Evolutionary conservation across 345 rosid species (phyloP), one percentile per base, ranked within the genome.

Genomic region (Ricinus communis): DNA sequence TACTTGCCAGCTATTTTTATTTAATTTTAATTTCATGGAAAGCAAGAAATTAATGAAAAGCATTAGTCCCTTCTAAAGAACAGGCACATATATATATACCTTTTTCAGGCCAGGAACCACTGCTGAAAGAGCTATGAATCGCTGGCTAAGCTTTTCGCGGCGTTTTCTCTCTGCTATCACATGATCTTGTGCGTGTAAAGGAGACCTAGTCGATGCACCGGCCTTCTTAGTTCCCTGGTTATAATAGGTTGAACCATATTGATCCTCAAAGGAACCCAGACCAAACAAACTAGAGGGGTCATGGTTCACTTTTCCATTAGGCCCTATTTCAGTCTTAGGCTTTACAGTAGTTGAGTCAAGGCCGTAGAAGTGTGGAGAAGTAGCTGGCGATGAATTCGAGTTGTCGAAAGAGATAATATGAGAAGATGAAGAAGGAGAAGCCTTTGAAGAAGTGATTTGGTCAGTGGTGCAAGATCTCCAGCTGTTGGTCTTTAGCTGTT

Each of bases 71-170:
- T 33, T 33, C 38, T 2, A 33, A 33, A 2, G 4, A 33, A 33
- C 6, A 33, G 38, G 38, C 38, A 33, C 38, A 33, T 33, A 33
- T 16, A 1, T 0, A 64, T n/a, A n/a, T 71, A 83, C 91, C 87
- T 83, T 87, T 74, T 85, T 87, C 2, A 87, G 81, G 57, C 85
- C 85, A 11, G 91, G 91, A 67, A 87, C 71, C 54, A 85, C 76
- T 13, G 86, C 82, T 24, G 87, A 83, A 50, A 87, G 87, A 71
- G 91, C 87, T 18, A 85, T 82, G 69, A 87, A 84, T 9, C 84
- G 78, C 79, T 87, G 82, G 78, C 76, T 83, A 30, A 87, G 83
- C 79, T 82, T 87, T 68, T 85, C 88, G 31, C 91, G 79, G 63
- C 88, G 77, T 74, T 74, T 85, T 65, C 91, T 83, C 54, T 87